These are phyloP conservation scores for Talaromyces adpressus DNA, from an alignment of 495 filamentous ascomycete species.

Conservation along the genomic window DNA sequence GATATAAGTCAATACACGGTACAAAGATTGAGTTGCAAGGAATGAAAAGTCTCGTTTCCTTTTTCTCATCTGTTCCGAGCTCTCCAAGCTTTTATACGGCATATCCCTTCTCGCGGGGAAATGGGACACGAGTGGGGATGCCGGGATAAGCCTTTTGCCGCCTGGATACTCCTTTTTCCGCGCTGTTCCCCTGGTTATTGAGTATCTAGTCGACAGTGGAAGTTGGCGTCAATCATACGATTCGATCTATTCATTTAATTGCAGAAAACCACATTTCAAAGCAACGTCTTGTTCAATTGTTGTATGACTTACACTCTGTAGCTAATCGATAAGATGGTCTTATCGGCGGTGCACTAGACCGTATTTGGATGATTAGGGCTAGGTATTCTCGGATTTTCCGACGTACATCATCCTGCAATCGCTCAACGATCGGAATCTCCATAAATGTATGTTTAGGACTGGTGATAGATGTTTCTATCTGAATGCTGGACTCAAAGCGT, in stretches of 20 bases:
- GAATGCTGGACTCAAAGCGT: too few species aligned
- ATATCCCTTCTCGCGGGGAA: not conserved
- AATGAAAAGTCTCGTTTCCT: not conserved
- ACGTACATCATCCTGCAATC: not conserved
- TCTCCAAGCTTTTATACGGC: not conserved
- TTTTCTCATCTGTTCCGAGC: not conserved
- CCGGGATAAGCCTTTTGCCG: not conserved
- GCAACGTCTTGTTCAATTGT: not conserved
- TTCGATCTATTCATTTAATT: not conserved
- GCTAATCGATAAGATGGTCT: not conserved
- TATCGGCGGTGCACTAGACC: not conserved
- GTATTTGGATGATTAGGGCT: not conserved
- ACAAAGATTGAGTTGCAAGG: not conserved
- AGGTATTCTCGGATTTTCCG: not conserved
- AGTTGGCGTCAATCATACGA: not conserved
- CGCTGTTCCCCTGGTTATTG: not conserved
- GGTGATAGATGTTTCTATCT: not conserved
- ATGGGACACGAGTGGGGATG: not conserved
- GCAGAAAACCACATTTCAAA: not conserved
- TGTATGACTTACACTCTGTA: not conserved
- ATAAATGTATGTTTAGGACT: not conserved
- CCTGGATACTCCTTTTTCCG: not conserved
- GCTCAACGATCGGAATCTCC: not conserved
- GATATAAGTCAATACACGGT: not conserved
- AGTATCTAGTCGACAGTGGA: not conserved